Conservation (phyloP, 148 eudicot genomes). For the Drosera capensis region DNA sequence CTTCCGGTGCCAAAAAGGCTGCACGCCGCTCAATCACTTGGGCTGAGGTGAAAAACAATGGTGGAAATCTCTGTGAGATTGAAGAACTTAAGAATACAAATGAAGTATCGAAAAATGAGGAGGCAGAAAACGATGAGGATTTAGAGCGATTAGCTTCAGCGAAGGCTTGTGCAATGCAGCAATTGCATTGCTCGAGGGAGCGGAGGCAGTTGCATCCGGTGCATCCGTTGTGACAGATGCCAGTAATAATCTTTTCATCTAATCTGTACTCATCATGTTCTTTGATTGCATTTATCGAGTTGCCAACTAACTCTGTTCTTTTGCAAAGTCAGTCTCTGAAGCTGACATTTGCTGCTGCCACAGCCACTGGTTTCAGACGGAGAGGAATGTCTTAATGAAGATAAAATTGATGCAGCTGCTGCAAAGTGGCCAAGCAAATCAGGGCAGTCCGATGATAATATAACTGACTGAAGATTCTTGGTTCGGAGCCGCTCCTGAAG, state of each 20-base stretch:
- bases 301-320: conserved; percentile 1
- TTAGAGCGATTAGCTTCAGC: conserved; percentile 52
- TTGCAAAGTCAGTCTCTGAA: conserved; percentile 42
- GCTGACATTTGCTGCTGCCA: conserved; percentile 66
- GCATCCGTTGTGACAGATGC: conserved; percentile 46
- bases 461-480: conserved; percentile 59
- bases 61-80: conserved; percentile 34
- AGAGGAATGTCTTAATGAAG: conserved; percentile 15
- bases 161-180: conserved; percentile 91
- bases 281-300: not conserved
- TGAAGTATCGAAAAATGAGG: conserved; percentile 9
- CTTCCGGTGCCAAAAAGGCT: conserved; percentile 27
- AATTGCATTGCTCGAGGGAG: conserved; percentile 57
- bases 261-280: too few relatives aligned
- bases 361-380: conserved; percentile 22
- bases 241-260: conserved; percentile 21
- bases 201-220: conserved; percentile 77
- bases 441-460: conserved; percentile 30
- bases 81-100: conserved; percentile 18
- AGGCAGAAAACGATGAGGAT: conserved; percentile 16
- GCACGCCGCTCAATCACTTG: conserved; percentile 67
- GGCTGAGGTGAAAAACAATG: conserved; percentile 55
- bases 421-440: conserved; percentile 57
- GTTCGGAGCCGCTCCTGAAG: conserved; percentile 74
- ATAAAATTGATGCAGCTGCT: conserved; percentile 24